Evolutionary conservation across 2,329 filamentous ascomycete species (phyloP), one percentile per base, ranked within the genome.

Genomic region (Fusarium sp.): DNA sequence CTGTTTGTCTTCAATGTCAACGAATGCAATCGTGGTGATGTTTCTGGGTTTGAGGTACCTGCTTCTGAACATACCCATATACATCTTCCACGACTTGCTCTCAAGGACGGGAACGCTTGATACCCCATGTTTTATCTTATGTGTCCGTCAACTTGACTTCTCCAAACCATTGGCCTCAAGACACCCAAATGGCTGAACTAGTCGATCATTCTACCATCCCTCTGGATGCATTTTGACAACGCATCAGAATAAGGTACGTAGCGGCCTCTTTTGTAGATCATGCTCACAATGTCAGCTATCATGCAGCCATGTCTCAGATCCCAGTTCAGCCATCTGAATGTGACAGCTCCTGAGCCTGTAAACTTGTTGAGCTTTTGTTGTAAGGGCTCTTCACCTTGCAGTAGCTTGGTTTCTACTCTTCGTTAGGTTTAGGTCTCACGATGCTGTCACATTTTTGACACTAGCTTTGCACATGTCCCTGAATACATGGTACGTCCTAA

Each of bases 141-240:
- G 58, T 44, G 38, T 34, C 48, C 24, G 43, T 44, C 59, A 25
- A 22, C 24, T 29, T 24, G 7, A 58, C 27, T 48, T 67, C 44
- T 52, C 20, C 34, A 40, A 22, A 11, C 29, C n/a, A 67, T 67
- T 67, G 65, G 65, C 20, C 48, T 53, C 22, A 18, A 34, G n/a
- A 16, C 34, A 44, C 38, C 9, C 30, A 24, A 40, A 29, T 57
- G 44, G 54, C 30, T 29, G 29, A 40, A 22, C 51, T 63, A 58
- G 57, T 62, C 49, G 46, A 67, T 67, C 63, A 67, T 27, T 58
- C 51, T 63, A 63, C 58, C 58, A 67, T 58, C 51, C 63, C 30
- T 53, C 46, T 44, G 49, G 58, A 20, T 65, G 16, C 38, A 34
- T 52, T 30, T 49, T 30, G 57, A 58, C 65, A 67, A 48, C 65